Conservation (phyloP, 768 basidiomycete species). For the Cystofilobasidium capitatum region DNA sequence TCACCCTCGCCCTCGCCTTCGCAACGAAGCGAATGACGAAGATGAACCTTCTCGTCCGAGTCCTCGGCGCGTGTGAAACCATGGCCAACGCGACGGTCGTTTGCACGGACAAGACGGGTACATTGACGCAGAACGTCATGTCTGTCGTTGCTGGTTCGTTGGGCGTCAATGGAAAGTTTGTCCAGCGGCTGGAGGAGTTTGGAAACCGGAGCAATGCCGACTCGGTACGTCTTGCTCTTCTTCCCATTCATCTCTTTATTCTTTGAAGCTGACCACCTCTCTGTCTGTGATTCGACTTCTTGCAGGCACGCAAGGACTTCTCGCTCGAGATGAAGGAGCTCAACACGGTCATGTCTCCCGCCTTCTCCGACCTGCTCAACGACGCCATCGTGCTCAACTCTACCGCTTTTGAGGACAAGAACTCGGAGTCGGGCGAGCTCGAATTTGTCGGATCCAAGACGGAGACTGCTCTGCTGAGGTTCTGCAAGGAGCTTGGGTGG, state of each 20-base stretch:
- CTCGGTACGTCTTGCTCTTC: slow-evolving; percentile 39
- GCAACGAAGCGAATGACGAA: slow-evolving; percentile 97
- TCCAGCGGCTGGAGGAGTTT: slow-evolving; percentile 64
- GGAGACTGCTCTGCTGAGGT: slow-evolving; percentile 78
- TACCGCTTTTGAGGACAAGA: slow-evolving; percentile 74
- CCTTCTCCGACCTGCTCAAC: slow-evolving; percentile 62
- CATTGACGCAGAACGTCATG: slow-evolving; percentile 84
- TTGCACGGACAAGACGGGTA: slow-evolving; percentile 94
- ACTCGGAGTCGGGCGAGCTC: slow-evolving; percentile 51
- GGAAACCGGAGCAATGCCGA: slow-evolving; percentile 60
- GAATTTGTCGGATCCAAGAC: slow-evolving; percentile 87
- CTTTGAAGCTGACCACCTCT: slow-evolving; percentile 28
- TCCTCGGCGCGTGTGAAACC: slow-evolving; percentile 92
- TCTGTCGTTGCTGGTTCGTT: slow-evolving; percentile 90
- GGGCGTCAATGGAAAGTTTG: slow-evolving; percentile 91
- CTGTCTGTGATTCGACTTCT: slow-evolving; percentile 41
- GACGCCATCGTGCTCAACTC: slow-evolving; percentile 82
- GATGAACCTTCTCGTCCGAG: slow-evolving; percentile 87
- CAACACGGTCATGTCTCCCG: slow-evolving; percentile 53
- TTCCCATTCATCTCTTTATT: not conserved
- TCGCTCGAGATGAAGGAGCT: slow-evolving; percentile 71
- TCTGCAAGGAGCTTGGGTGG: slow-evolving; percentile 76
- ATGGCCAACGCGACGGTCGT: slow-evolving; percentile 72
- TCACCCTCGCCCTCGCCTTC: slow-evolving; percentile 90
- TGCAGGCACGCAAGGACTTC: slow-evolving; percentile 52